Conservation (phyloP, 345 rosid species). For the Pseudoturritis turrita region DNA sequence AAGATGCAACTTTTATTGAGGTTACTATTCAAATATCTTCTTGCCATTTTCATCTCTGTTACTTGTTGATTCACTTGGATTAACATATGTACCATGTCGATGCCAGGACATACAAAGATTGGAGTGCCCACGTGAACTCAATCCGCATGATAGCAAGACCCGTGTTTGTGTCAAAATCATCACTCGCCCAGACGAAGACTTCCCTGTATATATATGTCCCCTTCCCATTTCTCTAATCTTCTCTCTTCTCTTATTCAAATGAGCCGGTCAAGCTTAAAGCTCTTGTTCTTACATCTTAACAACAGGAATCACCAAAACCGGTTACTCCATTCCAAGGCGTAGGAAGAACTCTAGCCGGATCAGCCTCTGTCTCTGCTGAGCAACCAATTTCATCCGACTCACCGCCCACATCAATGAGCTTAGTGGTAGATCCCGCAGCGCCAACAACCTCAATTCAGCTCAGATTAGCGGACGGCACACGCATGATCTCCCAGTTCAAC, state of each 20-base stretch:
- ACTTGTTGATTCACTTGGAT: background rate
- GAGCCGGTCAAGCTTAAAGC: background rate
- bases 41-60: background rate
- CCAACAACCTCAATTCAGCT: constrained; percentile 51
- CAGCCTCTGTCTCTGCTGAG: constrained; percentile 22
- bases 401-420: constrained; percentile 39
- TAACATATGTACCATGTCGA: background rate
- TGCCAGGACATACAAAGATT: constrained; percentile 47
- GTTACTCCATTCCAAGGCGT: constrained; percentile 43
- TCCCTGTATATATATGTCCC: constrained; percentile 31
- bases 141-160: no score
- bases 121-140: constrained; percentile 57
- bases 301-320: constrained; percentile 47
- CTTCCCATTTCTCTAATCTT: background rate
- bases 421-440: constrained; percentile 42
- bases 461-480: constrained; percentile 48
- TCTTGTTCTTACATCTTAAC: background rate
- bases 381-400: constrained; percentile 26
- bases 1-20: constrained; percentile 55
- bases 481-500: background rate
- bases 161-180: constrained; percentile 45
- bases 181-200: constrained; percentile 52
- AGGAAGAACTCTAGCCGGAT: constrained; percentile 50
- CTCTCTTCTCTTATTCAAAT: background rate
- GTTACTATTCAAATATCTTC: constrained; percentile 28